Evolutionary conservation across 2,329 filamentous ascomycete genomes (phyloP).

Genomic region (Blastomyces silverae): DNA sequence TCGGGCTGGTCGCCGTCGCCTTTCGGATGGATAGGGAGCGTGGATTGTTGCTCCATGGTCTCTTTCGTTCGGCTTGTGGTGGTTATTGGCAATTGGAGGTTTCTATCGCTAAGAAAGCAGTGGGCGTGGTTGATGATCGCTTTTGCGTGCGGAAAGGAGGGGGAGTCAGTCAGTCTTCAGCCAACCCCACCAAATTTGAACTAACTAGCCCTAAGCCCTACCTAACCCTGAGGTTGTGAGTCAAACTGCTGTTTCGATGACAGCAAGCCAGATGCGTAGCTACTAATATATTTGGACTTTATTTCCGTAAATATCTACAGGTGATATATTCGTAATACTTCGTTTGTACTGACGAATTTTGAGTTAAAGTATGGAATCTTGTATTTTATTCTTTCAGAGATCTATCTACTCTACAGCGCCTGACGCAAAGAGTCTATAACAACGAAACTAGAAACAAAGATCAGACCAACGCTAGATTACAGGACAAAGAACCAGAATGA

Average conservation of each 20-base stretch:
- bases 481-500: neutral
- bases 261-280: neutral
- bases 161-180: slow-evolving; percentile 4
- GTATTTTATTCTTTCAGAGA: neutral
- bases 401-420: neutral
- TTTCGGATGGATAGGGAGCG: slow-evolving; percentile 19
- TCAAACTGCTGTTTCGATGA: neutral
- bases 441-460: neutral
- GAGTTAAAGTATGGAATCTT: neutral
- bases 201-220: slow-evolving; percentile 17
- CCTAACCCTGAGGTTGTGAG: neutral
- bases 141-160: neutral
- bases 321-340: neutral
- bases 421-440: neutral
- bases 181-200: slow-evolving; percentile 14
- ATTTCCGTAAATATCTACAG: neutral
- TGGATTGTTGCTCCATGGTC: slow-evolving; percentile 21
- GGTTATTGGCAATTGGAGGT: slow-evolving; percentile 2
- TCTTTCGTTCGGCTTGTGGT: neutral
- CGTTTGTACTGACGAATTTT: neutral
- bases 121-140: neutral
- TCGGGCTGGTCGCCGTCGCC: slow-evolving; percentile 15
- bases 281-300: neutral
- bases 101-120: neutral
- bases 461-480: slow-evolving; percentile 5